Conservation (phyloP, 441 rosid genomes). For the Gossypium davidsonii region DNA sequence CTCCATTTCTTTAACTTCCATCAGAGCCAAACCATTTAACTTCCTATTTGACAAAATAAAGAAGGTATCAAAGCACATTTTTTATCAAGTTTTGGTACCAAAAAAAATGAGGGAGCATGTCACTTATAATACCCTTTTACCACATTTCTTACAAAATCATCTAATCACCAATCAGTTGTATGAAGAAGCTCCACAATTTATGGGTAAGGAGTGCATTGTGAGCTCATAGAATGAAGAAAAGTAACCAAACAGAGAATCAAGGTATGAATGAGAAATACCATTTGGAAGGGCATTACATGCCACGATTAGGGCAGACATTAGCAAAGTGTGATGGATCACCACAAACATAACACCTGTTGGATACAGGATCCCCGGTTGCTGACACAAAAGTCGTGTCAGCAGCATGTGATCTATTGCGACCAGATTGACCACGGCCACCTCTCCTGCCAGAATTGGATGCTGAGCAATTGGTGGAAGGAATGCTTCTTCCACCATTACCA, state of each 20-base stretch:
- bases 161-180: not conserved
- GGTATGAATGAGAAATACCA: not conserved
- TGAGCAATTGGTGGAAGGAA: slow-evolving; percentile 23
- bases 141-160: not conserved
- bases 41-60: not conserved
- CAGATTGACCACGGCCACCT: slow-evolving; percentile 45
- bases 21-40: not conserved
- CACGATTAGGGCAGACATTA: slow-evolving; percentile 77
- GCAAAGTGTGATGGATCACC: slow-evolving; percentile 98
- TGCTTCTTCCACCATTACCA: slow-evolving; percentile 37
- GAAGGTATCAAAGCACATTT: not conserved
- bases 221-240: not conserved
- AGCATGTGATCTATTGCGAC: slow-evolving; percentile 25
- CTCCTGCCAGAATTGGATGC: slow-evolving; percentile 38
- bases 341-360: slow-evolving; percentile 71
- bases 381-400: slow-evolving; percentile 54
- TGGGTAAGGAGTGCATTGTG: not conserved
- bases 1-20: not conserved
- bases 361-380: slow-evolving; percentile 76
- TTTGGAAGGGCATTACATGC: slow-evolving; percentile 25
- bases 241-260: not conserved
- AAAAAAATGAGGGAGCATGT: not conserved
- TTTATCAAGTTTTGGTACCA: not conserved
- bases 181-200: not conserved
- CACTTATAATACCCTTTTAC: not conserved